Percentiles rank a stretch among this genome's conserved stretches.
phyloP scores from a whole-genome alignment of 2,329 filamentous ascomycete genomes.

The Hortaea werneckii region DNA sequence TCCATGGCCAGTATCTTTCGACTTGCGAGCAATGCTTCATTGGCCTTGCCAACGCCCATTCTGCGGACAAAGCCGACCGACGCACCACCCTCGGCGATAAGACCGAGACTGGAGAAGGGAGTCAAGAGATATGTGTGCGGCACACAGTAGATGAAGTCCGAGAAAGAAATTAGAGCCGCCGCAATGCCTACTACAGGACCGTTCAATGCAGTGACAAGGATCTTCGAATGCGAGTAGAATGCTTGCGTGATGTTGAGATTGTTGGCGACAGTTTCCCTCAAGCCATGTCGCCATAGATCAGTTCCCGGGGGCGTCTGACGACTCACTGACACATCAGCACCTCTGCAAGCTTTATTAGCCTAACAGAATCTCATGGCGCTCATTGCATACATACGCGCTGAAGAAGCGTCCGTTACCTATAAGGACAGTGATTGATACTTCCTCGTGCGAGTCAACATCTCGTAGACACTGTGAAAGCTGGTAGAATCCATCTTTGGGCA shows the following conservation, averaged over 20 bases:
- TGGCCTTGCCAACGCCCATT: conserved; percentile 69
- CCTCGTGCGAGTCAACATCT: conserved; percentile 40
- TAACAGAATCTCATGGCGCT: too few relatives aligned
- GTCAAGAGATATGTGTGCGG: conserved; percentile 78
- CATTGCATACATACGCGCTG: too few relatives aligned
- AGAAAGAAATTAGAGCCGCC: conserved; percentile 69
- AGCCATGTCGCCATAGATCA: too few relatives aligned
- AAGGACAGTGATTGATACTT: too few relatives aligned
- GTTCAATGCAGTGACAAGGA: too few relatives aligned
- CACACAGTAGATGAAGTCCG: conserved; percentile 84
- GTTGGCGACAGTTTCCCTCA: too few relatives aligned
- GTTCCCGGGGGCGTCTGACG: too few relatives aligned
- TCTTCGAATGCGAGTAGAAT: too few relatives aligned
- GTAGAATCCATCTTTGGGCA: conserved; percentile 41
- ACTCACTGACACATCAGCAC: too few relatives aligned
- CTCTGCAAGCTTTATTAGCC: too few relatives aligned
- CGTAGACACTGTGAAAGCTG: conserved; percentile 44
- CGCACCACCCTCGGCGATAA: conserved; percentile 80
- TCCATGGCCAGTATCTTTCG: conserved; percentile 64
- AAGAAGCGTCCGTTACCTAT: too few relatives aligned
- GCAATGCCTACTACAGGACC: conserved; percentile 81
- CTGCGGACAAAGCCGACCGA: conserved; percentile 68
- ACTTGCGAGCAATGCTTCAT: conserved; percentile 88
- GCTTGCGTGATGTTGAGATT: too few relatives aligned
- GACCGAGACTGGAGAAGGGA: conserved; percentile 78